These are phyloP conservation scores for Lachnellula willkommii DNA, from an alignment of 2,329 filamentous ascomycete genomes.

Conservation along the genomic window DNA sequence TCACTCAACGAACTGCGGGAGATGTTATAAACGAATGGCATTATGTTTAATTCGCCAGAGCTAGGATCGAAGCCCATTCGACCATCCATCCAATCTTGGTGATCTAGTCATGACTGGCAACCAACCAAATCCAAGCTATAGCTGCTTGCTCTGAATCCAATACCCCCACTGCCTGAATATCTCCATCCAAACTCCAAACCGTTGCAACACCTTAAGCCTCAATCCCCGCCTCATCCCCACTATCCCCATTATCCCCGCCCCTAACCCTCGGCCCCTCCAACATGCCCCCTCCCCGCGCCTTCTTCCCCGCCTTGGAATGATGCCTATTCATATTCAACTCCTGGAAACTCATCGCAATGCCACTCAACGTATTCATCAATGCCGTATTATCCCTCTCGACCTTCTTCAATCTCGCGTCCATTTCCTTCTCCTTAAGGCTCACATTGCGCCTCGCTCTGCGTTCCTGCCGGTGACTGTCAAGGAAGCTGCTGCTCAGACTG, in stretches of 20 bases:
- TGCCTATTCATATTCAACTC: conserved; percentile 12
- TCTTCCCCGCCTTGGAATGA: neutral
- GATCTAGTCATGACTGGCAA: too few species aligned
- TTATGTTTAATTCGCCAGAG: too few species aligned
- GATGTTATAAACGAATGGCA: too few species aligned
- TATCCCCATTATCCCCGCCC: neutral
- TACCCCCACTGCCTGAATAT: neutral
- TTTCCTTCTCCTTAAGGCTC: conserved; percentile 15
- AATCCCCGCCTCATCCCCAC: neutral
- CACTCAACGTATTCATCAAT: conserved; percentile 17
- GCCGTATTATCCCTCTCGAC: conserved; percentile 25
- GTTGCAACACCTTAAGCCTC: neutral
- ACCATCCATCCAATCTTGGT: too few species aligned
- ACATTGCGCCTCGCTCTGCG: conserved; percentile 12
- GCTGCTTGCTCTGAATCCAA: too few species aligned
- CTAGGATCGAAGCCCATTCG: too few species aligned
- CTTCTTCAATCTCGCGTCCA: conserved; percentile 19
- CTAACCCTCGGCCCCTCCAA: neutral
- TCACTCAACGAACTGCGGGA: too few species aligned
- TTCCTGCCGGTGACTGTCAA: conserved; percentile 11
- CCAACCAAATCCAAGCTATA: too few species aligned
- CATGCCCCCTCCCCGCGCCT: neutral
- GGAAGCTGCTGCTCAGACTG: neutral
- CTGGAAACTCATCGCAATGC: conserved; percentile 17
- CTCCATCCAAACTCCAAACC: neutral